Evolutionary conservation across 441 rosid species (phyloP).

Genomic region (Erodium trifolium): DNA sequence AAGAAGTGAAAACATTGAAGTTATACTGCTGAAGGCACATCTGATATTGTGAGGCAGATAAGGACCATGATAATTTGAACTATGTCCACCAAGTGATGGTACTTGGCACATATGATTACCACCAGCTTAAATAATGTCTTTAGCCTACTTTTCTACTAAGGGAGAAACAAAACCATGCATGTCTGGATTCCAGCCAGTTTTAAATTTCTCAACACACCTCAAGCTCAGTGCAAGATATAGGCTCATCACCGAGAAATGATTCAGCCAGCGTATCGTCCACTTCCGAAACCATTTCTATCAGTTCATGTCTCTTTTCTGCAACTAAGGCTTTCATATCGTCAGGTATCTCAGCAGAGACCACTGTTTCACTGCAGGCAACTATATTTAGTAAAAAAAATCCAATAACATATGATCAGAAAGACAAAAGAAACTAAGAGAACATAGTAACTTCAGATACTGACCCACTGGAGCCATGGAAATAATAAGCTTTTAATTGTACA

Average conservation of each 20-base stretch:
- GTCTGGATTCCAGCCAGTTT: neutral
- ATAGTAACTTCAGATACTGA: slow-evolving; percentile 27
- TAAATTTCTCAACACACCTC: slow-evolving; percentile 43
- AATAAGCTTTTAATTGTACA: slow-evolving; percentile 52
- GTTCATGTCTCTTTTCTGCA: slow-evolving; percentile 73
- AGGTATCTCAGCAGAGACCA: slow-evolving; percentile 68
- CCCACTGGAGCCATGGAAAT: slow-evolving; percentile 85
- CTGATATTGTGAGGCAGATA: neutral
- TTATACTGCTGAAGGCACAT: neutral
- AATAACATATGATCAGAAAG: slow-evolving; percentile 6
- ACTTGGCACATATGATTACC: neutral
- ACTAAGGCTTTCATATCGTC: slow-evolving; percentile 66
- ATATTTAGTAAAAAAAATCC: slow-evolving; percentile 2
- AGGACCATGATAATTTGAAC: neutral
- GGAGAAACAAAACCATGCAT: neutral
- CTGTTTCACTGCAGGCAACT: slow-evolving; percentile 55
- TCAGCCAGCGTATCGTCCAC: slow-evolving; percentile 94
- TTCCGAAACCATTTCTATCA: slow-evolving; percentile 85
- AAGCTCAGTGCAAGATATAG: slow-evolving; percentile 64
- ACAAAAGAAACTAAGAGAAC: neutral
- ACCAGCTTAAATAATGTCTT: neutral
- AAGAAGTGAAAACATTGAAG: neutral
- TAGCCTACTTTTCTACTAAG: neutral
- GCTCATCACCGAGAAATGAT: slow-evolving; percentile 74
- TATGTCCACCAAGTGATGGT: no score